Conservation (phyloP, 192 early-diverging fungal genomes). For the Umbelopsis isabellina region DNA sequence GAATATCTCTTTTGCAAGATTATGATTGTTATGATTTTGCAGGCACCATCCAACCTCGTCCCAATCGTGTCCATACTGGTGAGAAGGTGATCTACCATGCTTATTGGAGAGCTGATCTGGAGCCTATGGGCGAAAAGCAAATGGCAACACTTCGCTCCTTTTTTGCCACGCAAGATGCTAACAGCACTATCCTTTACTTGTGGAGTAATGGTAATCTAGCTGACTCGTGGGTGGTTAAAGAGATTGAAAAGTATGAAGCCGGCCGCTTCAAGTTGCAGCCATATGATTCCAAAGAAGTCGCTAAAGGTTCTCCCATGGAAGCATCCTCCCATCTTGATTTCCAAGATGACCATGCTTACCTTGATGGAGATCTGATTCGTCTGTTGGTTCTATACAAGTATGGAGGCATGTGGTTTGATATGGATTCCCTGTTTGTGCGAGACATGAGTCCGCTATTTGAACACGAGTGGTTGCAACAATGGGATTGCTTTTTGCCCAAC, state of each 20-base stretch:
- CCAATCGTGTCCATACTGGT: neutral
- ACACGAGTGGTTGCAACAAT: slow-evolving; percentile 48
- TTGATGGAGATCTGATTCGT: slow-evolving; percentile 49
- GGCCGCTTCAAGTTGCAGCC: slow-evolving; percentile 28
- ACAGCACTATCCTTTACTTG: slow-evolving; percentile 37
- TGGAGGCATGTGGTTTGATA: slow-evolving; percentile 56
- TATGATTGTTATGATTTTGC: slow-evolving; percentile 53
- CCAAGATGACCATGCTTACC: slow-evolving; percentile 42
- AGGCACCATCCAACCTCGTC: slow-evolving; percentile 31
- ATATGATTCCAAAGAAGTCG: slow-evolving; percentile 31
- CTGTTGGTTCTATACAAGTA: slow-evolving; percentile 45
- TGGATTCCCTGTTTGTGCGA: slow-evolving; percentile 48
- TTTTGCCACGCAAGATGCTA: slow-evolving; percentile 45
- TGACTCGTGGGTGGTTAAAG: slow-evolving; percentile 20
- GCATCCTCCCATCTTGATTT: slow-evolving; percentile 34
- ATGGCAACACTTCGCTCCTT: slow-evolving; percentile 44
- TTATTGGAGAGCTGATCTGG: slow-evolving; percentile 49
- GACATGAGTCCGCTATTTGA: slow-evolving; percentile 46
- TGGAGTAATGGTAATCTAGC: slow-evolving; percentile 50
- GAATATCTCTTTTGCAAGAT: slow-evolving; percentile 38
- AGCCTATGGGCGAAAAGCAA: slow-evolving; percentile 43
- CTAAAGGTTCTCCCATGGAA: slow-evolving; percentile 41
- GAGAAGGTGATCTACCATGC: slow-evolving; percentile 41
- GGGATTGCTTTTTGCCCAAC: slow-evolving; percentile 51
- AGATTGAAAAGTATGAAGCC: slow-evolving; percentile 30